Evolutionary conservation across 441 rosid genomes (phyloP).

Genomic region (Capsella rubella): DNA sequence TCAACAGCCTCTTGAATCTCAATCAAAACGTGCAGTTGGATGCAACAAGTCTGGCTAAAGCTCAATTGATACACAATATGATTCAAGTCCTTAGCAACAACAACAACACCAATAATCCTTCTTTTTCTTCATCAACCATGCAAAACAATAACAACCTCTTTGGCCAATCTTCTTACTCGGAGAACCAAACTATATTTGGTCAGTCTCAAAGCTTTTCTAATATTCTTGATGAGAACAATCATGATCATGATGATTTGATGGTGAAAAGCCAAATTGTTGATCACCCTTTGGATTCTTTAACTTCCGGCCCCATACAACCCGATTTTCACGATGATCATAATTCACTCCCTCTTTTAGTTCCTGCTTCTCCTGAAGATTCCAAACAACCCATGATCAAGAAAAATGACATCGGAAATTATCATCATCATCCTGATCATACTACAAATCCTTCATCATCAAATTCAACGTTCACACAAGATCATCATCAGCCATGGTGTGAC

Average conservation of each 20-base stretch:
- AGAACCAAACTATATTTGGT: conserved; percentile 38
- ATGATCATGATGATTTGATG: conserved; percentile 22
- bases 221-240: conserved; percentile 37
- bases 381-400: conserved; percentile 34
- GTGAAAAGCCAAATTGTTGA: conserved; percentile 20
- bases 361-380: conserved; percentile 51
- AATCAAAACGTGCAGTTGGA: conserved; percentile 53
- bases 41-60: conserved; percentile 61
- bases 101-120: conserved; percentile 31
- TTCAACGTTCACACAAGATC: conserved; percentile 51
- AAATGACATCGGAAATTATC: conserved; percentile 36
- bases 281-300: conserved; percentile 35
- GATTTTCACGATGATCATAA: conserved; percentile 40
- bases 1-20: conserved; percentile 46
- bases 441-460: conserved; percentile 46
- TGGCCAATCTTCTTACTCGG: conserved; percentile 34
- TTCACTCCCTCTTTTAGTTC: conserved; percentile 52
- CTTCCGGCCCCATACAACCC: conserved; percentile 30
- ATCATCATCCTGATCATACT: conserved; percentile 13
- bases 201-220: conserved; percentile 45
- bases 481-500: conserved; percentile 48
- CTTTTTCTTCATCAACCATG: conserved; percentile 38
- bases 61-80: conserved; percentile 57
- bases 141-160: conserved; percentile 35
- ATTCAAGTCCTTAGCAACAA: conserved; percentile 48